A percentile compares a stretch with the other conserved stretches of the same genome.
These are phyloP conservation scores for Tolypocladium nubicola DNA, from an alignment of 2,329 filamentous ascomycete genomes.

Conservation along the genomic window DNA sequence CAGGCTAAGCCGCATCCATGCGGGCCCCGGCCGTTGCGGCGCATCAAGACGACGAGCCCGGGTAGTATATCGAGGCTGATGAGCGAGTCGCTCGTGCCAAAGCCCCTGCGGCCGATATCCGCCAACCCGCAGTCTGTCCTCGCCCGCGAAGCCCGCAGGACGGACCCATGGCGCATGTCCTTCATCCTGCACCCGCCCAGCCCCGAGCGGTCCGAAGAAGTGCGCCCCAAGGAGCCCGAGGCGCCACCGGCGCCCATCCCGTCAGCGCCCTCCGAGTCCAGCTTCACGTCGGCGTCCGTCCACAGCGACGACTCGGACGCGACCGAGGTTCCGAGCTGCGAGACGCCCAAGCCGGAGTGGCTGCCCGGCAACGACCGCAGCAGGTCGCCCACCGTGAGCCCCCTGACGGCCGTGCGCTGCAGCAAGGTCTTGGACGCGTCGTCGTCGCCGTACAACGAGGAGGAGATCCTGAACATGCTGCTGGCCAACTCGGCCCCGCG, in stretches of 20 bases:
- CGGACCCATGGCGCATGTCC: neutral
- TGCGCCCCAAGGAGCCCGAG: slow-evolving; percentile 6
- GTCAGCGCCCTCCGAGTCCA: slow-evolving; percentile 9
- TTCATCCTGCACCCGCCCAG: slow-evolving; percentile 4
- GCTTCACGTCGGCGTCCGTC: slow-evolving; percentile 16
- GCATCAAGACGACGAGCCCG: slow-evolving; percentile 12
- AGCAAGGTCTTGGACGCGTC: slow-evolving; percentile 8
- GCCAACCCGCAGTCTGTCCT: slow-evolving; percentile 10
- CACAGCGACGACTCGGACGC: slow-evolving; percentile 10
- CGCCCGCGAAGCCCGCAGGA: neutral
- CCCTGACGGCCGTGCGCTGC: neutral
- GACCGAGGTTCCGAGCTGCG: slow-evolving; percentile 6
- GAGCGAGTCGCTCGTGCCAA: neutral
- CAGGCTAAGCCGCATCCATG: slow-evolving; percentile 1
- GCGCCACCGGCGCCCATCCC: neutral
- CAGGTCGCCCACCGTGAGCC: slow-evolving; percentile 5
- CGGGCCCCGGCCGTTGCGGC: slow-evolving; percentile 7
- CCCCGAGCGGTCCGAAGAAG: slow-evolving; percentile 5
- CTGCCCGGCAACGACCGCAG: neutral
- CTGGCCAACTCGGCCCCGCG: slow-evolving; percentile 10
- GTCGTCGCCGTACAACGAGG: slow-evolving; percentile 21
- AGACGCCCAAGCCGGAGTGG: slow-evolving; percentile 7
- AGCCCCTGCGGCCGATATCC: slow-evolving; percentile 10
- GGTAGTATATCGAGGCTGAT: slow-evolving; percentile 3
- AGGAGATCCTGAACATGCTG: slow-evolving; percentile 21